Conservation (phyloP, 192 early-diverging fungal genomes). For the Funneliformis mosseae region DNA sequence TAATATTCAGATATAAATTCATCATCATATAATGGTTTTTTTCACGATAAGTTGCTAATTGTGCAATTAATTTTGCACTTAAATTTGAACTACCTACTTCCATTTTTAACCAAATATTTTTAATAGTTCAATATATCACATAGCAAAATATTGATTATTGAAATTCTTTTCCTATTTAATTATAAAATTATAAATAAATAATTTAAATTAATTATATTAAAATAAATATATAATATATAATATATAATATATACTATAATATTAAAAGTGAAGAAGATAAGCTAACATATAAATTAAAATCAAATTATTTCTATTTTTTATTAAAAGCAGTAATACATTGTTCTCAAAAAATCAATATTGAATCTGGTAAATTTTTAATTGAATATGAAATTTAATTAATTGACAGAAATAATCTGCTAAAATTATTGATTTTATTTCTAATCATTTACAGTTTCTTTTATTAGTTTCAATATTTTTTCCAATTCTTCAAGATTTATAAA, state of each 20-base stretch:
- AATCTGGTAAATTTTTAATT: neutral
- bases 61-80: neutral
- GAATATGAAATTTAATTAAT: constrained; percentile 1
- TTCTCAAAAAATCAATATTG: neutral
- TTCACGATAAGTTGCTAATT: neutral
- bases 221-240: too few species aligned
- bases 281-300: neutral
- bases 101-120: constrained; percentile 4
- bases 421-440: neutral
- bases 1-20: neutral
- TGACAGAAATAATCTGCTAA: neutral
- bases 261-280: neutral
- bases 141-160: neutral
- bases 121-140: neutral
- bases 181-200: neutral
- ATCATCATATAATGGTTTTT: neutral
- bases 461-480: neutral
- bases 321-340: neutral
- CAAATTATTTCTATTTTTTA: neutral
- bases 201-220: neutral
- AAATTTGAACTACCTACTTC: neutral
- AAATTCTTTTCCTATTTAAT: neutral
- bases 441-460: neutral
- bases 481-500: neutral
- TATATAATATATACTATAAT: neutral